These are phyloP conservation scores for Calophaca sinica DNA, from an alignment of 306 rosid species.

Conservation along the genomic window DNA sequence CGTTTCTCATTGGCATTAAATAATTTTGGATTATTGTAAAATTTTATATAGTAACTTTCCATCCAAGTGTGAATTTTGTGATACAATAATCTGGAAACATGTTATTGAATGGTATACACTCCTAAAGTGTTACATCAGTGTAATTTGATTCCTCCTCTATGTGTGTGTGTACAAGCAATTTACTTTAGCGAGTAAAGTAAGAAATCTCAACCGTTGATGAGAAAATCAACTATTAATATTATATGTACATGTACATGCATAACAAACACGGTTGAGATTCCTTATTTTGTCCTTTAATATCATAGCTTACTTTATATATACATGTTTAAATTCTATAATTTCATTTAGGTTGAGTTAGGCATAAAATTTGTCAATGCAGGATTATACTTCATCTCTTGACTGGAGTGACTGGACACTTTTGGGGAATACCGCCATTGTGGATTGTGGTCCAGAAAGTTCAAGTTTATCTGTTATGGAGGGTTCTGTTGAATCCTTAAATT, in stretches of 20 bases:
- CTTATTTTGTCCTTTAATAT: not conserved
- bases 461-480: conserved; percentile 53
- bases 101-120: too few species aligned
- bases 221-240: not conserved
- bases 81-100: too few species aligned
- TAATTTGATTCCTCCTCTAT: not conserved
- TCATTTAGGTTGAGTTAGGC: conserved; percentile 33
- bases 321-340: conserved; percentile 15
- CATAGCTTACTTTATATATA: not conserved
- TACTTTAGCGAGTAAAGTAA: conserved; percentile 5
- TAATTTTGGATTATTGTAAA: too few species aligned
- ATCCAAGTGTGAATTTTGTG: too few species aligned
- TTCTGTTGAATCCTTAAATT: conserved; percentile 65
- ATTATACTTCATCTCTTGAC: conserved; percentile 54
- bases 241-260: conserved; percentile 1
- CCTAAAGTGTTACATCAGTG: not conserved
- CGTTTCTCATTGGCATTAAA: too few species aligned
- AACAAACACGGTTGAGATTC: conserved; percentile 10
- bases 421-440: conserved; percentile 44
- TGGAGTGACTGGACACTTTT: conserved; percentile 78
- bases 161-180: not conserved
- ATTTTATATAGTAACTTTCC: too few species aligned
- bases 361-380: conserved; percentile 64
- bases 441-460: conserved; percentile 45
- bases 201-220: not conserved